These are phyloP conservation scores for Starmerella kuoi DNA, from an alignment of 805 yeast species.

Conservation along the genomic window DNA sequence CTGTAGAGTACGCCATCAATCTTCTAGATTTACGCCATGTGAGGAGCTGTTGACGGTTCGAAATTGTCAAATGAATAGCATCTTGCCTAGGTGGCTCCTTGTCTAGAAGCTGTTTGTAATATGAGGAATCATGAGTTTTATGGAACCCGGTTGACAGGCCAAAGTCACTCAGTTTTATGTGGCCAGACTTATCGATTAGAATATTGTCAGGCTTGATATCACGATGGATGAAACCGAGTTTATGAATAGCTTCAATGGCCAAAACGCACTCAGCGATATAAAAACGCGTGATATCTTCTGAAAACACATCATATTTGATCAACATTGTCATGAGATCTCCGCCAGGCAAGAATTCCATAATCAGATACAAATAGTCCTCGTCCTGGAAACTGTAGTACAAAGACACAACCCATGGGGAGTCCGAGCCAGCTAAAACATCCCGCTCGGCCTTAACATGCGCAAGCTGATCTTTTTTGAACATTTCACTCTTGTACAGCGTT, in stretches of 20 bases:
- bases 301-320: slow-evolving; percentile 84
- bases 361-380: slow-evolving; percentile 56
- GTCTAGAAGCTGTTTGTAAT: slow-evolving; percentile 70
- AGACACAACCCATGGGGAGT: slow-evolving; percentile 81
- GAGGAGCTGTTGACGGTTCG: slow-evolving; percentile 87
- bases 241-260: slow-evolving; percentile 89
- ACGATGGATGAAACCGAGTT: slow-evolving; percentile 85
- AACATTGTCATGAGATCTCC: slow-evolving; percentile 91
- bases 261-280: slow-evolving; percentile 94
- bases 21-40: slow-evolving; percentile 91
- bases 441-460: slow-evolving; percentile 95
- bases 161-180: slow-evolving; percentile 58
- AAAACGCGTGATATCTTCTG: slow-evolving; percentile 78
- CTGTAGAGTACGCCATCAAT: slow-evolving; percentile 90
- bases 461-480: slow-evolving; percentile 87
- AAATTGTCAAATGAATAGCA: slow-evolving; percentile 88
- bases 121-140: slow-evolving; percentile 81
- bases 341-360: slow-evolving; percentile 76
- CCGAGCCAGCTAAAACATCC: slow-evolving; percentile 84
- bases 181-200: slow-evolving; percentile 66
- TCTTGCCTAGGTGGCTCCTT: slow-evolving; percentile 44
- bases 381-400: slow-evolving; percentile 75
- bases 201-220: slow-evolving; percentile 97
- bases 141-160: slow-evolving; percentile 87
- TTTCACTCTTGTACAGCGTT: slow-evolving; percentile 76